phyloP scores from a whole-genome alignment of 805 yeast species.

The Vanderwaltozyma verrucispora region DNA sequence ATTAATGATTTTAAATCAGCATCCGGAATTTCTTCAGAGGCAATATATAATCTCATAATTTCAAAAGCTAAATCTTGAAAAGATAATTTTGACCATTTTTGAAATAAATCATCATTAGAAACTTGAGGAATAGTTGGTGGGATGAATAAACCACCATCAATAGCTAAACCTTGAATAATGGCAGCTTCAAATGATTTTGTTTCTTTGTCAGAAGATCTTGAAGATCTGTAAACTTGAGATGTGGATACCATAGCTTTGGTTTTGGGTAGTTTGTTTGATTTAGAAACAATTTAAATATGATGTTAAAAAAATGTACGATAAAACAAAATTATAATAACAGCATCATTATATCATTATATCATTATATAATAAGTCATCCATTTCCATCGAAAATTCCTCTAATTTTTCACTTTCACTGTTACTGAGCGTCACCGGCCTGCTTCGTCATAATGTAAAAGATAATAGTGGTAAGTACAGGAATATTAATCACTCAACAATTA shows the following conservation, averaged over 20 bases:
- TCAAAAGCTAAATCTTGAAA: slow-evolving; percentile 84
- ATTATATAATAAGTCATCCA: no score
- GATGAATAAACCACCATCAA: slow-evolving; percentile 92
- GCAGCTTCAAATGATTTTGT: slow-evolving; percentile 67
- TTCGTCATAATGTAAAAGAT: no score
- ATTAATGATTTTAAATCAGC: slow-evolving; percentile 56
- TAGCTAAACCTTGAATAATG: slow-evolving; percentile 83
- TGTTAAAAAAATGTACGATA: no score
- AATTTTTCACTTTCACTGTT: no score
- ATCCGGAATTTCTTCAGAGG: slow-evolving; percentile 60
- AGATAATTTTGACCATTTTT: slow-evolving; percentile 60
- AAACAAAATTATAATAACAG: no score
- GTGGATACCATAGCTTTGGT: slow-evolving; percentile 12
- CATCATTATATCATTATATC: no score
- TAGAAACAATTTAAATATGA: no score
- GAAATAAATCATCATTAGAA: slow-evolving; percentile 40
- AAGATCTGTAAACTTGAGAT: slow-evolving; percentile 67
- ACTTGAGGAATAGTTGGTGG: slow-evolving; percentile 75
- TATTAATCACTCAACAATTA: no score
- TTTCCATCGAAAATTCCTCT: no score
- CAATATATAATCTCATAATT: slow-evolving; percentile 71
- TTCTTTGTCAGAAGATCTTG: slow-evolving; percentile 50
- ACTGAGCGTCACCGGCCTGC: no score
- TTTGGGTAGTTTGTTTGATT: background rate
- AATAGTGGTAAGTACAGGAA: no score